Base-by-base conservation (phyloP, 2,329 filamentous ascomycete genomes). In the Nemania diffusa region DNA sequence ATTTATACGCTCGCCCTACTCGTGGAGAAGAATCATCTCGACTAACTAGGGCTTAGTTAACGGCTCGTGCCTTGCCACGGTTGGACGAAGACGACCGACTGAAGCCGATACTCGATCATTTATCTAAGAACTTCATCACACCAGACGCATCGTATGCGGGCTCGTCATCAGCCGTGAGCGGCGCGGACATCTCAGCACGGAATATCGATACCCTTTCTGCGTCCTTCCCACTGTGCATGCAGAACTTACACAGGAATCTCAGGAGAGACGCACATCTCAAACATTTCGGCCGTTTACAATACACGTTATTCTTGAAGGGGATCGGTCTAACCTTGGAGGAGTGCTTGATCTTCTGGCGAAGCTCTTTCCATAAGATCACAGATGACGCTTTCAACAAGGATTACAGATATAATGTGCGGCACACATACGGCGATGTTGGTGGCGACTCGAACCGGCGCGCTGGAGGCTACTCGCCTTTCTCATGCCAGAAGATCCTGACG, bases 331-430 rank as follows among this genome's bases (percentile, higher is more conserved):
- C 88, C 70, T 83, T 99, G n/a, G 94, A 97, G 76, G 95, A 99
- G 79, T 93, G 90, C 73, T 86, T 99, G 26, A 74, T 93, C 13
- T 99, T 99, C 83, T 99, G 96, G 96, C 90, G 96, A 11, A 87
- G 89, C 69, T 85, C 87, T 29, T 98, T 99, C 86, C 90, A 89
- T 78, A 91, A 93, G 72, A 89, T 97, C 71, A 94, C 92, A 0
- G 96, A 98, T 75, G 95, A 98, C 75, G 91, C 91, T 40, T 99
- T 98, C 86, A 97, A 97, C 81, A 98, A 97, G 77, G 94, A 97
- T 78, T 98, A 99, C 82, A 88, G 92, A 51, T 99, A 99, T 85
- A 98, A 99, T 78, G 88, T 98, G 65, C 92, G 94, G n/a, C 95
- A 99, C 84, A 81, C 85, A 0, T 99, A 98, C 78, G 96, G 96